phyloP scores from a whole-genome alignment of 2,329 filamentous ascomycete species.

The Thelonectria olida region DNA sequence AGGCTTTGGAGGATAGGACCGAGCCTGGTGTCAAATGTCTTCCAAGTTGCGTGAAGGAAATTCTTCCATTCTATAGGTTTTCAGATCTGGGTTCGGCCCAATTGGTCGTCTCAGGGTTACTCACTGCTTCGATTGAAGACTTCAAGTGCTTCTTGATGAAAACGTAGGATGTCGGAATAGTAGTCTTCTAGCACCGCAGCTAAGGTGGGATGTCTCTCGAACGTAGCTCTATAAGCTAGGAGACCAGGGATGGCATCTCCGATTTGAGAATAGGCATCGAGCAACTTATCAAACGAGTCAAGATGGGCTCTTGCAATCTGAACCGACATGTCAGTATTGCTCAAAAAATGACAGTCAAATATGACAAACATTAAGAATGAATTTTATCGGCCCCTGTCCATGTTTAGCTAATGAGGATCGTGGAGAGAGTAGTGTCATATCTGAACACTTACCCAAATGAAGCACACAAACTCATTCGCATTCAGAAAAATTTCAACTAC shows the following conservation, averaged over 20 bases:
- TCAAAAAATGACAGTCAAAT: not conserved
- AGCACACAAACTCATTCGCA: conserved; percentile 3
- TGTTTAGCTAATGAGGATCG: not conserved
- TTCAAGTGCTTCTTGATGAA: conserved; percentile 8
- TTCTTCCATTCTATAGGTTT: conserved; percentile 11
- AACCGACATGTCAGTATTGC: not conserved
- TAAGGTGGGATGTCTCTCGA: not conserved
- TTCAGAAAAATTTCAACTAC: conserved; percentile 15
- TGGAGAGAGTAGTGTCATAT: not conserved
- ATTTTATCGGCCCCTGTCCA: conserved; percentile 22
- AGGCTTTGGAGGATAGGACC: conserved; percentile 10
- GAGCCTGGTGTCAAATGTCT: conserved; percentile 16
- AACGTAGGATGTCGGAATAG: conserved; percentile 19
- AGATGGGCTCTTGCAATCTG: conserved; percentile 7
- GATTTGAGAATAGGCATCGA: conserved; percentile 16
- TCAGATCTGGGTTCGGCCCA: not conserved
- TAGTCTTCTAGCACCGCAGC: conserved; percentile 16
- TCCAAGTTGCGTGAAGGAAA: conserved; percentile 14
- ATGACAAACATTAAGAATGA: conserved; percentile 3
- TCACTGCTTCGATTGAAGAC: conserved; percentile 13
- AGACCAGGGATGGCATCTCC: conserved; percentile 6
- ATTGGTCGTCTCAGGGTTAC: not conserved
- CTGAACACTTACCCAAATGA: conserved; percentile 16
- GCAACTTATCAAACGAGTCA: conserved; percentile 4
- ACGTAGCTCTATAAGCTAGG: not conserved